Conservation (phyloP, 129 eudicot species). For the Saposhnikovia divaricata region DNA sequence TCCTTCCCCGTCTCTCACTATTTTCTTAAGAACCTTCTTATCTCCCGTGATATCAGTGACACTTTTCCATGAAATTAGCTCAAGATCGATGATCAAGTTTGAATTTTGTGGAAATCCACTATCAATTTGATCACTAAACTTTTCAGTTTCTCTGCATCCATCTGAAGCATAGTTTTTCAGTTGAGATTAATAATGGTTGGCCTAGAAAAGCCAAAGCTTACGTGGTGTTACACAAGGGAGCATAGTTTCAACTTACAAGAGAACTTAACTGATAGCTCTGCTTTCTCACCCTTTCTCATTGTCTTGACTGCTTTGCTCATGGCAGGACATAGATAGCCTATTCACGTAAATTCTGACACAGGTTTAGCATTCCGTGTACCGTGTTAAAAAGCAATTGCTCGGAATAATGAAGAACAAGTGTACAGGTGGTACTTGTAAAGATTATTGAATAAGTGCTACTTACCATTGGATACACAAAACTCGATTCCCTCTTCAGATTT, state of each 20-base stretch:
- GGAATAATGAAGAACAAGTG: not conserved
- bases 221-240: not conserved
- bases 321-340: conserved; percentile 73
- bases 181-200: not conserved
- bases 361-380: not conserved
- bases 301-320: conserved; percentile 65
- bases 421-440: too few species aligned
- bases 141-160: conserved; percentile 16
- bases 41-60: conserved; percentile 52
- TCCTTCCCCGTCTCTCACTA: conserved; percentile 48
- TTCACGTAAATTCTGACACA: not conserved
- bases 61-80: conserved; percentile 58
- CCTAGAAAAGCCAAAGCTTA: not conserved
- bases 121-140: not conserved
- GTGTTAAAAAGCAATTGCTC: not conserved
- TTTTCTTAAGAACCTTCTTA: conserved; percentile 56
- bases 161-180: conserved; percentile 16
- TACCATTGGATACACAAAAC: conserved; percentile 37
- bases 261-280: conserved; percentile 38
- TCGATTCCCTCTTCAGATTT: conserved; percentile 41
- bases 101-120: conserved; percentile 4
- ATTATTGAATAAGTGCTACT: conserved; percentile 15
- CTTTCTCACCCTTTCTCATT: conserved; percentile 74
- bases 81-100: conserved; percentile 30
- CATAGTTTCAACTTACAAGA: conserved; percentile 28